Percentiles rank a stretch among this genome's conserved stretches.
Evolutionary conservation across 805 yeast species (phyloP).

Genomic region (Cyberlindnera mississippiensis): DNA sequence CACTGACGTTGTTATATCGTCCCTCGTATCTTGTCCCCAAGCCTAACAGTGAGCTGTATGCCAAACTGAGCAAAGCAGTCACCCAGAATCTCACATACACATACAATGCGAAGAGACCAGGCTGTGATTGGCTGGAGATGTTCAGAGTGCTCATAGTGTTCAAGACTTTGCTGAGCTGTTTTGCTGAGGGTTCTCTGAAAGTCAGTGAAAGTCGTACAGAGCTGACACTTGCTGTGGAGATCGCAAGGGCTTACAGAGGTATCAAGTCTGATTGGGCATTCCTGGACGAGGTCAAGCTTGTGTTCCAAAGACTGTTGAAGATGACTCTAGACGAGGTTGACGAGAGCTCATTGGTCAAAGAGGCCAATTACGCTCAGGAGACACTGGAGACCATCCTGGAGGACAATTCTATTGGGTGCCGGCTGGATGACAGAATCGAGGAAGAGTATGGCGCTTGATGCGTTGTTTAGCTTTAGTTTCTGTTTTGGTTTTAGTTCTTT

Average conservation of each 20-base stretch:
- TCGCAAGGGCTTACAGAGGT: constrained; percentile 37
- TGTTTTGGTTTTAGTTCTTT: too few species aligned
- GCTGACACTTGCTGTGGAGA: constrained; percentile 45
- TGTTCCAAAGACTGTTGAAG: constrained; percentile 42
- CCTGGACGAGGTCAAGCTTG: constrained; percentile 43
- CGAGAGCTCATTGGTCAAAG: constrained; percentile 35
- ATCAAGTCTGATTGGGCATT: constrained; percentile 44
- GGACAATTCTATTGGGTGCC: constrained; percentile 43
- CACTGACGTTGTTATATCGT: constrained; percentile 42
- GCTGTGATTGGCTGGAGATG: constrained; percentile 43
- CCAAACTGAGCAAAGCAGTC: constrained; percentile 41
- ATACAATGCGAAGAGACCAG: constrained; percentile 33
- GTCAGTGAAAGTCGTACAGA: constrained; percentile 45
- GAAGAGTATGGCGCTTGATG: constrained; percentile 27
- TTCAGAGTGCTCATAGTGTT: constrained; percentile 46
- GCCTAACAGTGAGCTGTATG: constrained; percentile 34
- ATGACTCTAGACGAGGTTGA: constrained; percentile 42
- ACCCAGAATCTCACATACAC: constrained; percentile 44
- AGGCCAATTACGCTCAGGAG: constrained; percentile 41
- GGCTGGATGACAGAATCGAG: constrained; percentile 21
- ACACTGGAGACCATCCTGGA: constrained; percentile 44
- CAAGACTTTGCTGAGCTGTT: constrained; percentile 43
- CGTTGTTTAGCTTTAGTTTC: too few species aligned
- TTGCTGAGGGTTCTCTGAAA: constrained; percentile 45
- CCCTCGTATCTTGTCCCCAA: constrained; percentile 49